Conservation (phyloP, 228 moss, liverwort and hornwort species). For the Sphagnum magellanicum region DNA sequence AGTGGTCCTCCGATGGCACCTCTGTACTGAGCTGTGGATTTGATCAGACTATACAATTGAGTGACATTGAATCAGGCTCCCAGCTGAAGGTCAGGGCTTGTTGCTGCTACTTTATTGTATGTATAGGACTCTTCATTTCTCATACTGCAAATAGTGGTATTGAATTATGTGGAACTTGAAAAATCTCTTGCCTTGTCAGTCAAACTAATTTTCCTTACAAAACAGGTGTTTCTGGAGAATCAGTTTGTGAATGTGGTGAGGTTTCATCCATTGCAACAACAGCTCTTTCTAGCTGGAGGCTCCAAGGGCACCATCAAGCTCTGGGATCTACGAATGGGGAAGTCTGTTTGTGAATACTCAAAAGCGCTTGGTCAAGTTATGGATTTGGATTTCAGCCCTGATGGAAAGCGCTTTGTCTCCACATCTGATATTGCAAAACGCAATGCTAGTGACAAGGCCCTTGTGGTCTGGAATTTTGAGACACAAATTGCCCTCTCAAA, state of each 20-base stretch:
- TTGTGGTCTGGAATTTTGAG: slow-evolving; percentile 83
- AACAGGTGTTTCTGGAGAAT: slow-evolving; percentile 58
- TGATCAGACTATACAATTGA: slow-evolving; percentile 67
- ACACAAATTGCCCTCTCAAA: slow-evolving; percentile 81
- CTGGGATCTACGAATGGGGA: slow-evolving; percentile 73
- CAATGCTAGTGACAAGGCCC: slow-evolving; percentile 78
- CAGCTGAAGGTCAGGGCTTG: slow-evolving; percentile 63
- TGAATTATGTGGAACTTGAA: background rate
- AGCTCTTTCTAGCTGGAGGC: slow-evolving; percentile 71
- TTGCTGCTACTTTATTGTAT: slow-evolving; percentile 27
- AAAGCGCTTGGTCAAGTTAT: slow-evolving; percentile 76
- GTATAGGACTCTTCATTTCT: slow-evolving; percentile 2
- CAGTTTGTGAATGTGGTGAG: slow-evolving; percentile 67
- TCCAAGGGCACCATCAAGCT: slow-evolving; percentile 69
- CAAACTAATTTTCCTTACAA: slow-evolving; percentile 4
- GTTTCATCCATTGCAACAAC: slow-evolving; percentile 67
- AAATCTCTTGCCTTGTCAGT: background rate
- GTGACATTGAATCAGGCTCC: slow-evolving; percentile 69
- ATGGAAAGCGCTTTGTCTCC: slow-evolving; percentile 77
- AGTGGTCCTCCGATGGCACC: slow-evolving; percentile 71
- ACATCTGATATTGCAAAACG: slow-evolving; percentile 82
- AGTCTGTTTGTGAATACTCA: slow-evolving; percentile 48
- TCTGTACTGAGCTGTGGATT: slow-evolving; percentile 77
- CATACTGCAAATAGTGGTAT: background rate
- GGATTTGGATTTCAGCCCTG: slow-evolving; percentile 82